phyloP scores from a whole-genome alignment of 306 rosid genomes.

The Parietaria judaica region DNA sequence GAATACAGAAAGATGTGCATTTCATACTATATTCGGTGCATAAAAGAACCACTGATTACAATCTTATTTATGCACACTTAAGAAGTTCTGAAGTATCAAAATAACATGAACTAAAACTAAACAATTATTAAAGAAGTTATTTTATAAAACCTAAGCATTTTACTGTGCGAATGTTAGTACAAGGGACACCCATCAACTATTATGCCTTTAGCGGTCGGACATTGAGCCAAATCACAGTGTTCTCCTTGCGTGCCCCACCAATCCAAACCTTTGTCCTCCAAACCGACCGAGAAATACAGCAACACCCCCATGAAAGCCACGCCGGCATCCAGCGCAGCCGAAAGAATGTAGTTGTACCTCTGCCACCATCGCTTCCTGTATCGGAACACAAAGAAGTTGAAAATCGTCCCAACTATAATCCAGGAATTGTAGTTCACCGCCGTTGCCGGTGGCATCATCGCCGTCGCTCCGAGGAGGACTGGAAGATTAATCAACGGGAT shows the following conservation, averaged over 20 bases:
- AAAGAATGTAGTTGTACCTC: constrained; percentile 75
- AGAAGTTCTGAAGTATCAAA: not conserved
- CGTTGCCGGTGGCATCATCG: constrained; percentile 68
- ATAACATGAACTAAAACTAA: too few species aligned
- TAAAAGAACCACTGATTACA: not conserved
- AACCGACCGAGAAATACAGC: constrained; percentile 43
- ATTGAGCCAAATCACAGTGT: constrained; percentile 55
- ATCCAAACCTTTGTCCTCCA: constrained; percentile 36
- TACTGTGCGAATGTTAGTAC: constrained; percentile 4
- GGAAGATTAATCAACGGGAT: constrained; percentile 77
- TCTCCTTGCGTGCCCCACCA: constrained; percentile 84
- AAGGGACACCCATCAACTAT: constrained; percentile 40
- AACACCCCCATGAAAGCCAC: constrained; percentile 78
- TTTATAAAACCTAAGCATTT: not conserved
- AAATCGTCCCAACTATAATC: constrained; percentile 57
- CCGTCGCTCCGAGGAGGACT: constrained; percentile 74
- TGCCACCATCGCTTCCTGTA: constrained; percentile 85
- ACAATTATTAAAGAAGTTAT: not conserved
- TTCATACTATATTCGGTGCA: too few species aligned
- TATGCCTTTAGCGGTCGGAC: constrained; percentile 72
- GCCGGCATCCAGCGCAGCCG: constrained; percentile 81
- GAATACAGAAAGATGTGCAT: not conserved
- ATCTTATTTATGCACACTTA: not conserved
- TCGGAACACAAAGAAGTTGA: constrained; percentile 69
- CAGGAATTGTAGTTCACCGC: constrained; percentile 74